Evolutionary conservation across 192 early-diverging fungal genomes (phyloP).

Genomic region (Kickxella alabastrina): DNA sequence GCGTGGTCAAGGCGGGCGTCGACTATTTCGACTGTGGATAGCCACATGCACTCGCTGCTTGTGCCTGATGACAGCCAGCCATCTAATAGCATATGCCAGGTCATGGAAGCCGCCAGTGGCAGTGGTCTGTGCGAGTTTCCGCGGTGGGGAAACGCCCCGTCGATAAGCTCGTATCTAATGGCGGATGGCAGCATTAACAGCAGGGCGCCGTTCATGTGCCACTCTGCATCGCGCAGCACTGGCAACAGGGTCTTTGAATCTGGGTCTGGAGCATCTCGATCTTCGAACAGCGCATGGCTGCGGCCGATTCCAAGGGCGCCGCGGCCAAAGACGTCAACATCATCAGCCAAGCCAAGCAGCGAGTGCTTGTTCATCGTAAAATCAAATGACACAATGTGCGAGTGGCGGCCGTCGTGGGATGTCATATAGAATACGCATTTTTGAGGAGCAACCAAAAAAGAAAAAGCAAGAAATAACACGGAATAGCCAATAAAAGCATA

Average conservation of each 20-base stretch:
- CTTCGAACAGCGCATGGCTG: background rate
- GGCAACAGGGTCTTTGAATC: background rate
- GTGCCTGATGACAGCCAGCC: background rate
- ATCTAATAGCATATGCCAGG: too few species aligned
- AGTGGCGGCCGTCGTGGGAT: conserved; percentile 34
- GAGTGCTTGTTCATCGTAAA: background rate
- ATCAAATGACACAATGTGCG: background rate
- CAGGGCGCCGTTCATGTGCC: background rate
- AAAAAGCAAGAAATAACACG: too few species aligned
- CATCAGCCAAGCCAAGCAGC: background rate
- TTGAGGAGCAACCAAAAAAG: too few species aligned
- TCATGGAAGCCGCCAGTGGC: too few species aligned
- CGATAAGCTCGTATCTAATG: conserved; percentile 3
- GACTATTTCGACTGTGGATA: conserved; percentile 16
- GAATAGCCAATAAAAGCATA: too few species aligned
- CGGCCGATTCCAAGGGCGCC: background rate
- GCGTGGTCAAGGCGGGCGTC: conserved; percentile 18
- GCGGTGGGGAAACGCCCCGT: conserved; percentile 22
- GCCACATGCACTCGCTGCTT: conserved; percentile 5
- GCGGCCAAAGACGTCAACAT: background rate
- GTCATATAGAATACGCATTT: conserved; percentile 27
- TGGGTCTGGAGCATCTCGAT: background rate
- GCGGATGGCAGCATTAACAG: background rate
- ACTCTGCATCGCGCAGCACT: conserved; percentile 4
- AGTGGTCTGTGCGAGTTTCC: too few species aligned